Evolutionary conservation across 176 grass and related monocot genomes (phyloP), one percentile per base, ranked within the genome.

Genomic region (Carex kokanica): DNA sequence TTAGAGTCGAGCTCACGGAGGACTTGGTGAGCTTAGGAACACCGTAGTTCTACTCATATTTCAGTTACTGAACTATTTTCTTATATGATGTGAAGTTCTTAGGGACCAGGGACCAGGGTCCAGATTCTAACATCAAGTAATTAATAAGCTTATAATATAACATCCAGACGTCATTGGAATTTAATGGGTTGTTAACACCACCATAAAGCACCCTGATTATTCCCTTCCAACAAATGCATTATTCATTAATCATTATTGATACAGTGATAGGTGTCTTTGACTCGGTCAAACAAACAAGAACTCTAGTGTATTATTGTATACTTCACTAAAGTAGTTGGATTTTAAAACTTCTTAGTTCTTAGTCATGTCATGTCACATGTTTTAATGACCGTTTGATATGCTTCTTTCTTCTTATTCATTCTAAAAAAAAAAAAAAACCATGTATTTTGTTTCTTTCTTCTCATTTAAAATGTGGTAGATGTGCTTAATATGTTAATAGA

Each of bases 141-240:
- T 47, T 72, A 72, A 47, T 23, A 32, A 65, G 63, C 24, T 29
- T 31, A 65, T 12, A 23, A 20, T 8, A 72, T 49, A 43, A 43
- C 41, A 43, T 1, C 38, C 38, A 21, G 8, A 10, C 6, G 29
- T 67, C 14, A 66, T 34, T 16, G 27, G 63, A 66, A 66, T 66
- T 67, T 38, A 67, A 67, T 62, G 20, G 23, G 60, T 21, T 24
- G 60, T 29, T 68, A 36, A 18, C 65, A 18, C 16, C 13, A 67
- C 29, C 31, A 67, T 38, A 67, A 67, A 67, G 64, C 31, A 68
- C 65, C 65, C 15, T 68, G 32, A 68, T 68, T 68, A 40, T 68
- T 68, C 65, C 18, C 32, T 15, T 17, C 24, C 65, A 68, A 68
- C 27, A 40, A 40, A 40, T 27, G 60, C 60, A 25, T 40, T 68